A percentile compares a stretch with the other conserved stretches of the same genome.
These are phyloP conservation scores for Discostella stelligeroides DNA, from an alignment of 108 stramenopile species.

Conservation along the genomic window DNA sequence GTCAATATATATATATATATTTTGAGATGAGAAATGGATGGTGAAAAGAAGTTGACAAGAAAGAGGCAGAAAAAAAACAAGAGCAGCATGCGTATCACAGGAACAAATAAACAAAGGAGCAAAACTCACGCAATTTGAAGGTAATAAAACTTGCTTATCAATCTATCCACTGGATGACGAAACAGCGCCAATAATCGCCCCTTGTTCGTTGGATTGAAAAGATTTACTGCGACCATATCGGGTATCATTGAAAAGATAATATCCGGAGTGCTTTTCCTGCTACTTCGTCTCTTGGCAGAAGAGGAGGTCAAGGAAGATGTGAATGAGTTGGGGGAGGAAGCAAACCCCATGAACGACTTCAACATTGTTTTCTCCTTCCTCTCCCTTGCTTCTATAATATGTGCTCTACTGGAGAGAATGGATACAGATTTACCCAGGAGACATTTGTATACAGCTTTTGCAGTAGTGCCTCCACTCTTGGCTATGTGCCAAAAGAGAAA, in stretches of 20 bases:
- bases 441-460: neutral
- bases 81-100: too few species aligned
- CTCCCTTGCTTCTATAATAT: too few species aligned
- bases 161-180: slow-evolving; percentile 54
- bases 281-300: too few species aligned
- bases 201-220: slow-evolving; percentile 38
- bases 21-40: too few species aligned
- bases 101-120: too few species aligned
- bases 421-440: neutral
- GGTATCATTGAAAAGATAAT: slow-evolving; percentile 41
- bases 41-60: too few species aligned
- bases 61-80: too few species aligned
- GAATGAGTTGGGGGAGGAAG: too few species aligned
- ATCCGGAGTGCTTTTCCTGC: slow-evolving; percentile 18
- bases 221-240: slow-evolving; percentile 24
- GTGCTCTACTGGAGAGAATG: too few species aligned
- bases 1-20: too few species aligned
- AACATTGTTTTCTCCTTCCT: neutral
- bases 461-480: neutral
- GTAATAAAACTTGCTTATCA: slow-evolving; percentile 59
- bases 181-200: slow-evolving; percentile 49
- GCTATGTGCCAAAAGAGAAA: too few species aligned
- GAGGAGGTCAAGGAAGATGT: too few species aligned
- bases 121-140: slow-evolving; percentile 38
- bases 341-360: neutral